A percentile compares a stretch with the other conserved stretches of the same genome.
Evolutionary conservation across 2,329 filamentous ascomycete species (phyloP).

Genomic region (Elsinoe fawcettii): DNA sequence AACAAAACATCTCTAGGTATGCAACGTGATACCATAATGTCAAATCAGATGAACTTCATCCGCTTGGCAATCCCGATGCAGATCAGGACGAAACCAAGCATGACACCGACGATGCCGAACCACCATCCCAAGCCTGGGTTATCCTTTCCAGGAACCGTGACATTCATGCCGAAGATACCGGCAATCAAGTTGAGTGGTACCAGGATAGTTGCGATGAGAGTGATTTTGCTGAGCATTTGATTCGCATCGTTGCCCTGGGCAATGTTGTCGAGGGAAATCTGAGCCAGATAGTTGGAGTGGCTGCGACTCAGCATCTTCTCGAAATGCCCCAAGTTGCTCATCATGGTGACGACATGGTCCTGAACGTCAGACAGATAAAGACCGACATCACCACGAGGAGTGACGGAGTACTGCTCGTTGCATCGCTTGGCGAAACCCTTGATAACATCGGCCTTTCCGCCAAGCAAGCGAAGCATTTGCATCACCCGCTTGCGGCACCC

Average conservation of each 20-base stretch:
- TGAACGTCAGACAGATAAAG: conserved; percentile 96
- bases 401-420: conserved; percentile 94
- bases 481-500: conserved; percentile 90
- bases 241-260: conserved; percentile 83
- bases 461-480: conserved; percentile 82
- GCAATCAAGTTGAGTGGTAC: conserved; percentile 92
- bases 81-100: conserved; percentile 39
- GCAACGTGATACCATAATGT: too few relatives aligned
- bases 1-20: too few relatives aligned
- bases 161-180: conserved; percentile 83
- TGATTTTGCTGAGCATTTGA: conserved; percentile 87
- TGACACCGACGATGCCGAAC: conserved; percentile 52
- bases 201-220: conserved; percentile 86
- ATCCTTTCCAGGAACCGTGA: conserved; percentile 58
- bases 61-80: conserved; percentile 37
- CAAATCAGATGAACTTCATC: conserved; percentile 30
- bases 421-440: conserved; percentile 97
- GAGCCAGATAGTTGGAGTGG: conserved; percentile 93
- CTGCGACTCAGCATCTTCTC: conserved; percentile 94
- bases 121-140: conserved; percentile 45
- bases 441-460: conserved; percentile 97
- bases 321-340: conserved; percentile 89
- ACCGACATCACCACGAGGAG: conserved; percentile 90
- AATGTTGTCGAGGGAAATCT: conserved; percentile 86
- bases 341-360: conserved; percentile 99